phyloP scores from a whole-genome alignment of 169 alveolate genomes.

The Cryptosporidium xiaoi region DNA sequence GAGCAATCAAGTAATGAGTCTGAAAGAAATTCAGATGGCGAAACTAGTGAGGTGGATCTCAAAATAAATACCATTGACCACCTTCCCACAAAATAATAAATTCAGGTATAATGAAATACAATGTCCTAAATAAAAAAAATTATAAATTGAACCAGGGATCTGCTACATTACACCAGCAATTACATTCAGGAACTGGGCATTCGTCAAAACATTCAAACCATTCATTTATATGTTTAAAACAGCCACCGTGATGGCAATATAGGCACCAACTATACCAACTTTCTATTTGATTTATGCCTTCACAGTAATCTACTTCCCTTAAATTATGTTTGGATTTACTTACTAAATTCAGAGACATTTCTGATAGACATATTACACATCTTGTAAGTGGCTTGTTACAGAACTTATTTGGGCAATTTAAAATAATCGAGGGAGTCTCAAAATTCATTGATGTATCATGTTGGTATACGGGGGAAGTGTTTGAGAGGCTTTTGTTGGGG shows the following conservation, averaged over 20 bases:
- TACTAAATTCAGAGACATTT: constrained; percentile 21
- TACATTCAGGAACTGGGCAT: constrained; percentile 71
- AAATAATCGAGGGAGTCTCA: constrained; percentile 3
- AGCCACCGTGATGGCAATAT: constrained; percentile 72
- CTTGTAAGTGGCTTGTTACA: constrained; percentile 55
- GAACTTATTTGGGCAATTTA: constrained; percentile 62
- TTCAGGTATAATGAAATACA: neutral
- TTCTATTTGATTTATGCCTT: neutral
- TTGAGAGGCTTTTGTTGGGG: neutral
- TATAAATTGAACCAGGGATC: constrained; percentile 30
- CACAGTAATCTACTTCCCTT: neutral
- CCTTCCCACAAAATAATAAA: neutral
- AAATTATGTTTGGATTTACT: neutral
- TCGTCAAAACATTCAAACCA: constrained; percentile 73
- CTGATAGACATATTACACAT: constrained; percentile 63
- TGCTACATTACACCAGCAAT: constrained; percentile 60
- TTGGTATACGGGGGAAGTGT: neutral
- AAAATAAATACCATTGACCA: constrained; percentile 3
- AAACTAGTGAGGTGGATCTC: constrained; percentile 5
- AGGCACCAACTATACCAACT: constrained; percentile 73
- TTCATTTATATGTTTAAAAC: constrained; percentile 57
- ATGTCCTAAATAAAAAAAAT: neutral
- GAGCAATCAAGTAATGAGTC: constrained; percentile 47
- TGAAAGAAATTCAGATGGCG: neutral
- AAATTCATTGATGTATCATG: neutral